Evolutionary conservation across 208 protist species (phyloP), one percentile per base, ranked within the genome.

Genomic region (Zelonia costaricensis): DNA sequence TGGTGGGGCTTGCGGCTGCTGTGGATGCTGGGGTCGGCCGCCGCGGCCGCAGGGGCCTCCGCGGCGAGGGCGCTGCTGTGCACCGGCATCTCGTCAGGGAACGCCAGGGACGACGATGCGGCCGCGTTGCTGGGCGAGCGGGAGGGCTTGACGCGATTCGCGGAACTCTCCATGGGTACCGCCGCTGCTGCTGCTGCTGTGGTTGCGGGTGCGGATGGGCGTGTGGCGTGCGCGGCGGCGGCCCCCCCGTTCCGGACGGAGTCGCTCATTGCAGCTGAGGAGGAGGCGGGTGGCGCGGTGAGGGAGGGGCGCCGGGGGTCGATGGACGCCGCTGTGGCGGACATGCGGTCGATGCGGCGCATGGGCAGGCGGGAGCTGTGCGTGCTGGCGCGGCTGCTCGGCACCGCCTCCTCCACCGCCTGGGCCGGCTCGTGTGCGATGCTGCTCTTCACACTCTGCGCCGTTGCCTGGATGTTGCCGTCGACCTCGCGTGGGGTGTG

Each of bases 361-460:
- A 18, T 13, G 10, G 65, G 57, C 39, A 64, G 36, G 12, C 57
- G 65, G 4, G 65, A 64, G 43, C 65, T 72, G 35, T 43, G 47
- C 9, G 49, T 54, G 49, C 65, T 72, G 49, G 47, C 49, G 12
- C 39, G 42, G 49, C 65, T 64, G 49, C 49, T 64, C 20, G 36
- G 36, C 39, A 43, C 2, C 13, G 49, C 33, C 25, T 15, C 39
- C 40, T 52, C n/a, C 18, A 5, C 8, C 9, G 5, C 7, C 7
- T 38, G 7, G 33, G 4, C 33, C 33, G 33, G 33, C 33, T 4
- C 33, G 33, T 38, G 33, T 38, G 33, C 10, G 33, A 20, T 3
- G 28, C 18, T 38, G 10, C n/a, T 25, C n/a, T 10, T 27, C 10
- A 15, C 40, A 27, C 49, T 55, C 31, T 12, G 10, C 44, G 10